phyloP scores from a whole-genome alignment of 2,329 filamentous ascomycete genomes.

The Talaromyces funiculosus region DNA sequence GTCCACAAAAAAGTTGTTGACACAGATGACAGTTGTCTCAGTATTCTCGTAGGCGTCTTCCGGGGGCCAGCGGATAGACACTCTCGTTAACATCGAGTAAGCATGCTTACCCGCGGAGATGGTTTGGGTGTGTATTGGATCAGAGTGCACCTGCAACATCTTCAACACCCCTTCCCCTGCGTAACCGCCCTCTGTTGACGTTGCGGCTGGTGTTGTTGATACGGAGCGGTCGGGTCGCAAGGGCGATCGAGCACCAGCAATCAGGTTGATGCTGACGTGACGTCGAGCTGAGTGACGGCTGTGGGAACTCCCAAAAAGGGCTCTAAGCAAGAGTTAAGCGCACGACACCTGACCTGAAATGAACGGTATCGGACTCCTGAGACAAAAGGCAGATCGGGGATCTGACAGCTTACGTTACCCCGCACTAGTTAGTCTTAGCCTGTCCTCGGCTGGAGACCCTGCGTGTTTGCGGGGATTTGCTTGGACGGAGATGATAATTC shows the following conservation, averaged over 20 bases:
- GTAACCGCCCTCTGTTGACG: not conserved
- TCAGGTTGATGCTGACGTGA: not conserved
- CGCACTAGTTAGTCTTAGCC: conserved; percentile 13
- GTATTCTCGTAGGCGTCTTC: conserved; percentile 38
- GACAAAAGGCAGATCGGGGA: conserved; percentile 11
- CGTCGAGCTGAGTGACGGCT: conserved; percentile 1
- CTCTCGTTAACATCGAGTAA: conserved; percentile 31
- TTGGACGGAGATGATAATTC: not conserved
- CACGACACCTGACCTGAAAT: conserved; percentile 14
- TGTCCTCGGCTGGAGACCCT: conserved; percentile 12
- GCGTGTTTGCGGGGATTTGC: conserved; percentile 3
- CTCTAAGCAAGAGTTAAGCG: conserved; percentile 5
- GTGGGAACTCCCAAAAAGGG: not conserved
- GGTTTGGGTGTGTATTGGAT: conserved; percentile 13
- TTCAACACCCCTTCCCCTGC: conserved; percentile 8
- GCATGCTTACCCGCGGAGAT: conserved; percentile 13
- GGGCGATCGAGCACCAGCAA: conserved; percentile 6
- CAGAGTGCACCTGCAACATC: conserved; percentile 9
- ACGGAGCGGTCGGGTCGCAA: not conserved
- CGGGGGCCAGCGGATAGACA: conserved; percentile 41
- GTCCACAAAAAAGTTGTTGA: conserved; percentile 41
- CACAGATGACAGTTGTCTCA: conserved; percentile 40
- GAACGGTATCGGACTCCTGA: conserved; percentile 1
- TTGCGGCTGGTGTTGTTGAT: not conserved
- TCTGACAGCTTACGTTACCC: conserved; percentile 16